Evolutionary conservation across 2,329 filamentous ascomycete species (phyloP).

Genomic region (Onygena corvina): DNA sequence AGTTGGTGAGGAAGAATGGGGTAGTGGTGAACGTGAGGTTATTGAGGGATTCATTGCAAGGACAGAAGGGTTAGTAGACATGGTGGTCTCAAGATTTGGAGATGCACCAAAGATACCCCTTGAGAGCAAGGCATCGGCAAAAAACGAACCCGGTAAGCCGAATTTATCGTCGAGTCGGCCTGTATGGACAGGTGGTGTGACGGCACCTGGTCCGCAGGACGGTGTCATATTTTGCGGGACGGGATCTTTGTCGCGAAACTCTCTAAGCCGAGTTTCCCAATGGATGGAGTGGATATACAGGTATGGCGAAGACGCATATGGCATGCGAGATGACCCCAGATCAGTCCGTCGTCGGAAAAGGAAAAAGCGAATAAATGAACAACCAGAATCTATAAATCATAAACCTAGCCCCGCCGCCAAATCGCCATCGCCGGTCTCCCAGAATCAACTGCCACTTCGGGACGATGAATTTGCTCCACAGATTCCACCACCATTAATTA

Average conservation of each 20-base stretch:
- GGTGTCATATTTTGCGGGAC: conserved; percentile 77
- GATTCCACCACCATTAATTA: conserved; percentile 36
- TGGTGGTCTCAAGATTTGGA: conserved; percentile 79
- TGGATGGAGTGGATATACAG: conserved; percentile 86
- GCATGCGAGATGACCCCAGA: conserved; percentile 64
- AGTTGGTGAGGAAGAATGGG: conserved; percentile 89
- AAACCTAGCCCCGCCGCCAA: neutral
- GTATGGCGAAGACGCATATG: conserved; percentile 75
- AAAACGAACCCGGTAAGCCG: conserved; percentile 19
- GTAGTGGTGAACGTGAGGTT: conserved; percentile 85
- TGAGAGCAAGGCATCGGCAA: conserved; percentile 13
- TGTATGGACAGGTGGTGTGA: conserved; percentile 62
- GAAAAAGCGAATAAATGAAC: neutral
- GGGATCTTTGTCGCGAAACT: conserved; percentile 58
- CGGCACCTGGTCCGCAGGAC: conserved; percentile 57
- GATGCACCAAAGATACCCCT: conserved; percentile 33
- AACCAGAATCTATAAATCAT: neutral
- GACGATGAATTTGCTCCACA: conserved; percentile 22
- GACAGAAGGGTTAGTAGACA: conserved; percentile 73
- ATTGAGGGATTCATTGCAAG: conserved; percentile 73
- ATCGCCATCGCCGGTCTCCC: too few relatives aligned
- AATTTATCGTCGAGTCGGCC: conserved; percentile 10
- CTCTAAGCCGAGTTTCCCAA: conserved; percentile 58
- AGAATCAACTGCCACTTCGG: too few relatives aligned
- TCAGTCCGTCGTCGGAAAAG: conserved; percentile 45